phyloP scores from a whole-genome alignment of 495 filamentous ascomycete species.

The Penicillium bovifimosum region DNA sequence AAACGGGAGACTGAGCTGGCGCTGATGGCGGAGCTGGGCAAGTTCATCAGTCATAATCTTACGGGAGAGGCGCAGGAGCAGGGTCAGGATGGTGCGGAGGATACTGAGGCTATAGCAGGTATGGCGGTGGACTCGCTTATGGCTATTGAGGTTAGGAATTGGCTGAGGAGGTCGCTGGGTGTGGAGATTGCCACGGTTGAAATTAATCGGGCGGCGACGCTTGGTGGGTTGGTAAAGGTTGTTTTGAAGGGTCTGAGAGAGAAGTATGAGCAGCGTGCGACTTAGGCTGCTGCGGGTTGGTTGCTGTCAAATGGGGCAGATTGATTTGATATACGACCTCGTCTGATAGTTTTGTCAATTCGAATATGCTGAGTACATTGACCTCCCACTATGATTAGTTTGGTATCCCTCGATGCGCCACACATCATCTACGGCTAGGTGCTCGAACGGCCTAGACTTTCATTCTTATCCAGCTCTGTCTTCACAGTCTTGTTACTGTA shows the following conservation, averaged over 20 bases:
- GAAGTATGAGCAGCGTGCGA: constrained; percentile 5
- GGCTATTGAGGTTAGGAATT: constrained; percentile 39
- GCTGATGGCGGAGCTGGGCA: not conserved
- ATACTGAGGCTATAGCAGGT: constrained; percentile 25
- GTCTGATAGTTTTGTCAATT: no score
- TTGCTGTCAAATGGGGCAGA: not conserved
- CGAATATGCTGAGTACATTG: no score
- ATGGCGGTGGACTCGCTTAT: constrained; percentile 41
- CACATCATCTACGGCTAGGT: no score
- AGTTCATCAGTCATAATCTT: not conserved
- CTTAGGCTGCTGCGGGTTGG: not conserved
- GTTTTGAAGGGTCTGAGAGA: constrained; percentile 9
- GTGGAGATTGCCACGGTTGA: constrained; percentile 30
- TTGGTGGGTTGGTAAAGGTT: constrained; percentile 12
- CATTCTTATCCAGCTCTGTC: no score
- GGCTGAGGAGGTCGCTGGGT: constrained; percentile 27
- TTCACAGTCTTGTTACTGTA: no score
- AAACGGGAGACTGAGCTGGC: constrained; percentile 1
- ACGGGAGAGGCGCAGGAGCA: not conserved
- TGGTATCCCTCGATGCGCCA: no score
- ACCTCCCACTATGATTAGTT: no score
- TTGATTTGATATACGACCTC: constrained; percentile 13
- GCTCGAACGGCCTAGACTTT: no score
- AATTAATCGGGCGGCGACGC: constrained; percentile 19
- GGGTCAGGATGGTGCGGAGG: not conserved